These are phyloP conservation scores for Botryosphaeria agaves DNA, from an alignment of 2,329 filamentous ascomycete species.

Conservation along the genomic window DNA sequence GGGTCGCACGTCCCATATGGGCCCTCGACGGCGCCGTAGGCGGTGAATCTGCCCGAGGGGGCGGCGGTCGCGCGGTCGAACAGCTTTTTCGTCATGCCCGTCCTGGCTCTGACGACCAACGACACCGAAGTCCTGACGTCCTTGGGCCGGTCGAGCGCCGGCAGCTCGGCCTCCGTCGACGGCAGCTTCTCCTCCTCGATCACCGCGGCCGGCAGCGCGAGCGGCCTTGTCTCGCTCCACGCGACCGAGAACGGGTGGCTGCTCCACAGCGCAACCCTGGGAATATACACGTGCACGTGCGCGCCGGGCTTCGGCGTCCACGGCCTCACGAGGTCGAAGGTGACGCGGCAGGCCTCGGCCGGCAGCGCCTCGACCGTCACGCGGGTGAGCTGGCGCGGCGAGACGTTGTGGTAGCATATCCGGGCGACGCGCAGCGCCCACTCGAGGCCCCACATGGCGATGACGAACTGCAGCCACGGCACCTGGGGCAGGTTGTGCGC, in stretches of 20 bases:
- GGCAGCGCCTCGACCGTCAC: slow-evolving; percentile 41
- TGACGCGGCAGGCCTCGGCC: slow-evolving; percentile 41
- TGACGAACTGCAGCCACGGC: slow-evolving; percentile 55
- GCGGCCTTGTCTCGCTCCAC: slow-evolving; percentile 20
- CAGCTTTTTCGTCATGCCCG: slow-evolving; percentile 54
- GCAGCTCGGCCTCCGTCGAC: slow-evolving; percentile 1
- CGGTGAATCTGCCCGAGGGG: slow-evolving; percentile 42
- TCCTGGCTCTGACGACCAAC: slow-evolving; percentile 55
- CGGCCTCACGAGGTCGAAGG: slow-evolving; percentile 38
- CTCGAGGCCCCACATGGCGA: slow-evolving; percentile 64
- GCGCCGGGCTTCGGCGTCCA: slow-evolving; percentile 37
- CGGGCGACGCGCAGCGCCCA: slow-evolving; percentile 29
- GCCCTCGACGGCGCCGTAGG: slow-evolving; percentile 54
- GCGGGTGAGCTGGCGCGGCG: slow-evolving; percentile 29
- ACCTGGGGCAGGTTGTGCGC: slow-evolving; percentile 50
- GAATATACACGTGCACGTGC: slow-evolving; percentile 44
- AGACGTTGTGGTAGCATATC: slow-evolving; percentile 36
- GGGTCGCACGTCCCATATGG: slow-evolving; percentile 57
- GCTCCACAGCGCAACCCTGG: slow-evolving; percentile 22
- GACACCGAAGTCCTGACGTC: slow-evolving; percentile 35
- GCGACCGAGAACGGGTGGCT: slow-evolving; percentile 34
- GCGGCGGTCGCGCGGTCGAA: slow-evolving; percentile 49
- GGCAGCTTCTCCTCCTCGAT: slow-evolving; percentile 17
- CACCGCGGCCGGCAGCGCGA: slow-evolving; percentile 8
- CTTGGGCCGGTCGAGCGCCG: slow-evolving; percentile 3